phyloP scores from a whole-genome alignment of 768 basidiomycete genomes.

The Boletus reticuloceps region DNA sequence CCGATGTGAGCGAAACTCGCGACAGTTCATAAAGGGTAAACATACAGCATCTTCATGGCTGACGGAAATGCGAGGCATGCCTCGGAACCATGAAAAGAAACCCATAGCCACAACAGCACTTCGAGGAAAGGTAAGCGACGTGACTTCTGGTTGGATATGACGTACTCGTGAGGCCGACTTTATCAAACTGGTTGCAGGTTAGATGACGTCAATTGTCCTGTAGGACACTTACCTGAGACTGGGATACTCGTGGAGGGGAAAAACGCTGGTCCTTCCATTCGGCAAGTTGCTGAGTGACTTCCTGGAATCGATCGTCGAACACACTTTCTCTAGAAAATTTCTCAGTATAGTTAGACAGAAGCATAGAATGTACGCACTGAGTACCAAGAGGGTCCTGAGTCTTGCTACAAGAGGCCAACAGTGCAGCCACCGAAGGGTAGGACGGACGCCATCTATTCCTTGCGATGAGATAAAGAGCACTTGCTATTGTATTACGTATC shows the following conservation, averaged over 20 bases:
- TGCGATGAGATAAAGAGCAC: conserved; percentile 56
- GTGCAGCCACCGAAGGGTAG: conserved; percentile 51
- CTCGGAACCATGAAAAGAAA: conserved; percentile 69
- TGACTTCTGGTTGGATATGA: neutral
- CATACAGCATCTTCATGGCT: conserved; percentile 73
- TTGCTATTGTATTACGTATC: conserved; percentile 71
- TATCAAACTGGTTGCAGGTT: conserved; percentile 65
- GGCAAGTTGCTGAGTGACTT: conserved; percentile 59
- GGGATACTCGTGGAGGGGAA: conserved; percentile 80
- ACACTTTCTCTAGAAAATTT: conserved; percentile 44
- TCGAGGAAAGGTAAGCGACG: conserved; percentile 18
- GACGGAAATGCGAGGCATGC: conserved; percentile 78
- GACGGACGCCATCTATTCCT: conserved; percentile 67
- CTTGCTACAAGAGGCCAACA: conserved; percentile 54
- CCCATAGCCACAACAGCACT: conserved; percentile 83
- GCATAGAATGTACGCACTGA: conserved; percentile 38
- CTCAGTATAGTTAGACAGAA: neutral
- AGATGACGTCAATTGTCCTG: conserved; percentile 4
- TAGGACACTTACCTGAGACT: conserved; percentile 57
- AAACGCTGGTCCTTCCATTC: conserved; percentile 74
- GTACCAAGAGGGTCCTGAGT: conserved; percentile 58
- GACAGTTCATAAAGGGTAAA: conserved; percentile 13
- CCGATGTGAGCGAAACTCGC: conserved; percentile 6
- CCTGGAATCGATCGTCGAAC: conserved; percentile 54
- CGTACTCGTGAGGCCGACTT: conserved; percentile 79